Evolutionary conservation across 345 rosid species (phyloP), one percentile per base, ranked within the genome.

Genomic region (Citrus unshiu): DNA sequence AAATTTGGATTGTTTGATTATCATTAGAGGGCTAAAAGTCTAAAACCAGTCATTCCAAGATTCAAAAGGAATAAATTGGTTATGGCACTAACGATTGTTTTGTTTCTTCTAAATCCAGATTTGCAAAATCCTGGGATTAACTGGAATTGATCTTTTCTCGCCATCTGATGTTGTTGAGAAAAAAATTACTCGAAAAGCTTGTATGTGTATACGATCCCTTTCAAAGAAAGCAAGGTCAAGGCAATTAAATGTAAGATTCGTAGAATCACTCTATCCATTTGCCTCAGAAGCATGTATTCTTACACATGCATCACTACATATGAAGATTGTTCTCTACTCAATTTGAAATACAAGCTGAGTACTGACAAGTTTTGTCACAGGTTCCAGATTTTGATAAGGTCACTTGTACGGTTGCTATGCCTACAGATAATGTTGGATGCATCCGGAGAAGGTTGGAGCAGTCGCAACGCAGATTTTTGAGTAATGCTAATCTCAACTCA

Each of bases 131-230:
- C 30, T 79, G 71, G 85, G 80, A 71, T 59, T 83, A 79, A 30
- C 74, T 21, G 85, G 82, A 68, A 79, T 83, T 13, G 85, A 83
- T 72, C 80, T 83, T 29, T 83, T 83, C 77, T 76, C 85, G 37
- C 85, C 83, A 49, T 79, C 85, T 25, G 85, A 83, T n/a, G 82
- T 83, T 21, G 85, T 83, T 10, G 85, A 83, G 73, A 83, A 79
- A 68, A 76, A 63, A 76, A 30, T 67, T 66, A 79, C 80, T 32
- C 67, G 82, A 72, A 83, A 79, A 72, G 85, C 76, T 76, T 83
- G 85, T 35, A 79, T 79, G 75, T 83, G 85, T 35, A n/a, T 83
- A 46, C 80, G 85, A 46, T 74, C 82, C 4, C 80, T 83, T 59
- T 75, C 85, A 66, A 83, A 76, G 78, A 83, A 79, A 67, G 76